Percentiles rank a stretch among this genome's conserved stretches.
Evolutionary conservation across 2,329 filamentous ascomycete genomes (phyloP).

Genomic region (Stachybotrys chartarum): DNA sequence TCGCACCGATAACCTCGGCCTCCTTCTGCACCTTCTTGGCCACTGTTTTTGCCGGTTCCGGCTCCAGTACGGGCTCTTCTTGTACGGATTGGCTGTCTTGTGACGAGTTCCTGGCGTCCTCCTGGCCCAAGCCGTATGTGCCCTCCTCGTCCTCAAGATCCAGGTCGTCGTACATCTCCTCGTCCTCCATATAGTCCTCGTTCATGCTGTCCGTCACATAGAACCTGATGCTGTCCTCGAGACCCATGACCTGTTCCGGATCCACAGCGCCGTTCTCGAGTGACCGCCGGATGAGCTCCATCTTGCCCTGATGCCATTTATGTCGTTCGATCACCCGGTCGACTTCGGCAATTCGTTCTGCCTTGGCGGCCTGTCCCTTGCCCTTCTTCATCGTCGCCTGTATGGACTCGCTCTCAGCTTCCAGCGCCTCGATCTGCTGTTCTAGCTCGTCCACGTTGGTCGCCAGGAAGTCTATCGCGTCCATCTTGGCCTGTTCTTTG

Average conservation of each 20-base stretch:
- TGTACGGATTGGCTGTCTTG: conserved; percentile 91
- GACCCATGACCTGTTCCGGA: conserved; percentile 73
- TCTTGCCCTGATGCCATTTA: conserved; percentile 91
- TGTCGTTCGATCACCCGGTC: conserved; percentile 80
- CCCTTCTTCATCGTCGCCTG: conserved; percentile 91
- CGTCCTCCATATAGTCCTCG: conserved; percentile 87
- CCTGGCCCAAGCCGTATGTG: conserved; percentile 69
- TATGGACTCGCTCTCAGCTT: conserved; percentile 82
- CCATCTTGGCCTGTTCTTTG: conserved; percentile 92
- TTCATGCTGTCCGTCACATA: conserved; percentile 89
- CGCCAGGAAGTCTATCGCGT: conserved; percentile 79
- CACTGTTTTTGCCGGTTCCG: conserved; percentile 37
- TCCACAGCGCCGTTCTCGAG: conserved; percentile 92
- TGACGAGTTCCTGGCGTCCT: conserved; percentile 85
- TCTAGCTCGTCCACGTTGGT: conserved; percentile 88
- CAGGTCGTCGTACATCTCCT: conserved; percentile 90
- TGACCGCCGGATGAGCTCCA: conserved; percentile 83
- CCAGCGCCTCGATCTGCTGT: conserved; percentile 84
- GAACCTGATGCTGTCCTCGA: conserved; percentile 90
- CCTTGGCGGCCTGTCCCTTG: conserved; percentile 77
- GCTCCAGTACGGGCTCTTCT: conserved; percentile 63
- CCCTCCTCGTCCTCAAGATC: conserved; percentile 90
- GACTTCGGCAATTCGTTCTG: conserved; percentile 82
- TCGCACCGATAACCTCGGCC: conserved; percentile 41
- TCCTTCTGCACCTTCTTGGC: conserved; percentile 56